These are phyloP conservation scores for Alternaria infectoria DNA, from an alignment of 2,329 filamentous ascomycete genomes.

Conservation along the genomic window DNA sequence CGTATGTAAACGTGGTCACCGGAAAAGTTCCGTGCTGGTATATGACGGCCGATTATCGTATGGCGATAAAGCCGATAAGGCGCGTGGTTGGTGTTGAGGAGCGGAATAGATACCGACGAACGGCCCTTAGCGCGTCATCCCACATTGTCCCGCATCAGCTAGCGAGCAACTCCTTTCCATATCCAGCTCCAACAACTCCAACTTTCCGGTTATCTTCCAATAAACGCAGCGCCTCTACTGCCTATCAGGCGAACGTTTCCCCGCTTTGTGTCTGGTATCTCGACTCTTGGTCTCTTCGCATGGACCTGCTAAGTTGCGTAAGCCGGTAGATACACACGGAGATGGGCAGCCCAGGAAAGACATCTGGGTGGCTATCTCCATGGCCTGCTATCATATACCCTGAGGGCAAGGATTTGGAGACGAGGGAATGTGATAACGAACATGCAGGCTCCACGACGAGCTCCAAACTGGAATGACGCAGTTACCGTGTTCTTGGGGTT, in stretches of 20 bases:
- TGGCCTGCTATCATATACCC: neutral
- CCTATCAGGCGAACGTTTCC: neutral
- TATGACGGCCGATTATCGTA: neutral
- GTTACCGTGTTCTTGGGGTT: neutral
- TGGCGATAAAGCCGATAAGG: constrained; percentile 4
- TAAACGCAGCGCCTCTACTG: neutral
- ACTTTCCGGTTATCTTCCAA: constrained; percentile 1
- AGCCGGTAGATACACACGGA: neutral
- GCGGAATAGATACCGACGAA: constrained; percentile 7
- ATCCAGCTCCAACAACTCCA: neutral
- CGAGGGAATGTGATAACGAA: neutral
- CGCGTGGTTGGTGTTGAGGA: neutral
- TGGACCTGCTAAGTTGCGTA: constrained; percentile 1
- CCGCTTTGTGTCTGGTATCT: neutral
- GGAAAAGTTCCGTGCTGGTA: neutral
- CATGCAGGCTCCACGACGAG: neutral
- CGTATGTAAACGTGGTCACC: neutral
- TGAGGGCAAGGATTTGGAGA: neutral
- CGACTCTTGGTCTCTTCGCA: neutral
- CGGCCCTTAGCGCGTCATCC: neutral
- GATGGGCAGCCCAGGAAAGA: neutral
- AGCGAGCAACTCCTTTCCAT: neutral
- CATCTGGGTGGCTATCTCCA: neutral
- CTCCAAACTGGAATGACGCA: neutral
- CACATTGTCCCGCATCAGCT: constrained; percentile 1